phyloP scores from a whole-genome alignment of 2,329 filamentous ascomycete species.

The Coniochaeta sp. region DNA sequence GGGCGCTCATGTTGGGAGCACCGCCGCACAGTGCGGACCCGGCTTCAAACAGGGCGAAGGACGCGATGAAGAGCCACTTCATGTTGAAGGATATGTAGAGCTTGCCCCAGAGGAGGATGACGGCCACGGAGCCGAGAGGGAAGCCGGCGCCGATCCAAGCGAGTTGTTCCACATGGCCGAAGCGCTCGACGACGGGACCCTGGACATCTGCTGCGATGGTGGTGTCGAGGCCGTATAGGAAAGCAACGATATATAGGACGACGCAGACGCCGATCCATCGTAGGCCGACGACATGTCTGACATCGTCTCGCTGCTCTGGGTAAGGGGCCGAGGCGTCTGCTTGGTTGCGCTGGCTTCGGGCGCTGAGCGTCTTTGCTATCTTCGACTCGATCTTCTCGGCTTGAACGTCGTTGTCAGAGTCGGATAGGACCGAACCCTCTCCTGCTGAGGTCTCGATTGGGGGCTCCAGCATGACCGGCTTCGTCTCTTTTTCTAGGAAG shows the following conservation, averaged over 20 bases:
- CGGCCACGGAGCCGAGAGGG: constrained; percentile 19
- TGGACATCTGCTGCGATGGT: constrained; percentile 39
- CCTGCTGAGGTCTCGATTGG: not conserved
- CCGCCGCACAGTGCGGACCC: constrained; percentile 22
- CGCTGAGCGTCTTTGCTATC: not conserved
- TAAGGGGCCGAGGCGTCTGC: not conserved
- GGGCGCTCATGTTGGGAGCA: constrained; percentile 15
- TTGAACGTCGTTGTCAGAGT: not conserved
- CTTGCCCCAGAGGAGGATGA: constrained; percentile 9
- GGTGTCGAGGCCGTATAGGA: constrained; percentile 29
- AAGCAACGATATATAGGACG: constrained; percentile 17
- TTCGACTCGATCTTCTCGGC: not conserved
- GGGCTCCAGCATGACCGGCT: not conserved
- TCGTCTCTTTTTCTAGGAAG: not conserved
- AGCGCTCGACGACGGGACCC: constrained; percentile 26
- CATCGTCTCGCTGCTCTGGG: not conserved
- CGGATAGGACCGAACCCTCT: not conserved
- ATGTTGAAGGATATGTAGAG: constrained; percentile 11
- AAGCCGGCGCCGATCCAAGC: constrained; percentile 33
- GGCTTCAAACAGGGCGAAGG: constrained; percentile 21
- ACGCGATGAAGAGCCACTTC: constrained; percentile 14
- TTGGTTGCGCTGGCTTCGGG: not conserved
- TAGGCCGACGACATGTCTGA: constrained; percentile 11
- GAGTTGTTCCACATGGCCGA: constrained; percentile 28
- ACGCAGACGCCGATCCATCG: constrained; percentile 17